Evolutionary conservation across 345 rosid genomes (phyloP).

Genomic region (Camelina sativa): DNA sequence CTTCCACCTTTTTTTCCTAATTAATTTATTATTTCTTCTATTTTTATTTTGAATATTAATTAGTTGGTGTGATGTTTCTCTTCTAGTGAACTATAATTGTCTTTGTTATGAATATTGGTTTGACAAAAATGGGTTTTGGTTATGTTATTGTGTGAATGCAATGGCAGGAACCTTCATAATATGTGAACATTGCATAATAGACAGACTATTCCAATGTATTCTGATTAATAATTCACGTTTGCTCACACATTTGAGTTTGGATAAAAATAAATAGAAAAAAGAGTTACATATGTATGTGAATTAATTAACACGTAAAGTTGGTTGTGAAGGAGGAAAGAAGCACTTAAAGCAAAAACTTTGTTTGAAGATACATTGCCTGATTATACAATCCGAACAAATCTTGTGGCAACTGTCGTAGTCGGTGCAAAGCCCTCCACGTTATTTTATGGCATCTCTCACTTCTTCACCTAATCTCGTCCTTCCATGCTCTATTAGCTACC

Average conservation of each 20-base stretch:
- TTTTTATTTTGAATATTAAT: background rate
- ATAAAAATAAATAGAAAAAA: background rate
- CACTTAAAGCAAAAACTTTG: constrained; percentile 1
- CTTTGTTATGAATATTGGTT: constrained; percentile 10
- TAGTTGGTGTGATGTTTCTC: constrained; percentile 23
- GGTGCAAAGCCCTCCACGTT: background rate
- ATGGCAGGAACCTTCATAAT: background rate
- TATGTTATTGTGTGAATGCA: constrained; percentile 17
- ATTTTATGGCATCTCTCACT: background rate
- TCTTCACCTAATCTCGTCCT: background rate
- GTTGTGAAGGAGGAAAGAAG: background rate
- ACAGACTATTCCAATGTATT: background rate
- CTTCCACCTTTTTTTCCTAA: background rate
- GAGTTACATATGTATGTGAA: constrained; percentile 1
- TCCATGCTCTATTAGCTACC: constrained; percentile 1
- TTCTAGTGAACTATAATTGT: background rate
- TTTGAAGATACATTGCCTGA: constrained; percentile 1
- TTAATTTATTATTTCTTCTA: background rate
- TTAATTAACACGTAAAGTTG: background rate
- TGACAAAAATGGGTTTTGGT: constrained; percentile 8
- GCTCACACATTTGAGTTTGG: background rate
- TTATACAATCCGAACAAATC: background rate
- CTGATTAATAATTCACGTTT: background rate
- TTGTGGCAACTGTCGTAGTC: background rate
- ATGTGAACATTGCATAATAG: background rate